Base-by-base conservation (phyloP, 805 yeast genomes). In the Candida wancherniae region DNA sequence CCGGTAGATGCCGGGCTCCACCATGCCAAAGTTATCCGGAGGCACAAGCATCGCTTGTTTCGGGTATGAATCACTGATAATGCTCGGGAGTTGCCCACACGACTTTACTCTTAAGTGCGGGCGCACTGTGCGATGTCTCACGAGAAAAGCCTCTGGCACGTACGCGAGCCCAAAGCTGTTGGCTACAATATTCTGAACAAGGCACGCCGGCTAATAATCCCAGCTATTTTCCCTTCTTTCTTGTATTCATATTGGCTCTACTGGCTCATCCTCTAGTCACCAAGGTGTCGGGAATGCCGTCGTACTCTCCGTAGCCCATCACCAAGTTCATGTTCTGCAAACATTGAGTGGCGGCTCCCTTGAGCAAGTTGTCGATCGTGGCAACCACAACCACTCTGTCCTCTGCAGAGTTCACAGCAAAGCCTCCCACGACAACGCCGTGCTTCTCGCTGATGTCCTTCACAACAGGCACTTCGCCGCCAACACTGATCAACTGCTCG, bases 341-440 rank as follows among this genome's bases (percentile, higher is more conserved):
- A 65, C 97, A 90, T 65, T 92, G 99, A 11, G 99, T 92, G 26
- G 97, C 94, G 25, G 99, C 99, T 45, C 99, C 99, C 69, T 92
- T 92, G 54, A 92, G 73, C 53, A 92, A 69, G 59, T 92, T 92
- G 56, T 92, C 99, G 48, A 92, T 90, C 4, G 97, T 87, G 14
- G 96, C 95, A 33, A 90, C 92, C 32, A 92, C 69, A 15, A 92
- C 97, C 14, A 87, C 94, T 57, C 99, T 78, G 63, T 86, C 81
- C 53, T 83, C 84, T 34, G 78, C 77, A 15, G 88, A 76, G 56
- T 84, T 88, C 28, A 94, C 94, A 14, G 94, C 95, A 55, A 92
- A 94, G 0, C 95, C 98, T 39, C 99, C 98, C 42, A 92, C 74
- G 16, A 83, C 86, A 24, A 86, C 92, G 31, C 97, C 97, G 53